Conservation (phyloP, 305 asterid species). For the Ilex paraguariensis region DNA sequence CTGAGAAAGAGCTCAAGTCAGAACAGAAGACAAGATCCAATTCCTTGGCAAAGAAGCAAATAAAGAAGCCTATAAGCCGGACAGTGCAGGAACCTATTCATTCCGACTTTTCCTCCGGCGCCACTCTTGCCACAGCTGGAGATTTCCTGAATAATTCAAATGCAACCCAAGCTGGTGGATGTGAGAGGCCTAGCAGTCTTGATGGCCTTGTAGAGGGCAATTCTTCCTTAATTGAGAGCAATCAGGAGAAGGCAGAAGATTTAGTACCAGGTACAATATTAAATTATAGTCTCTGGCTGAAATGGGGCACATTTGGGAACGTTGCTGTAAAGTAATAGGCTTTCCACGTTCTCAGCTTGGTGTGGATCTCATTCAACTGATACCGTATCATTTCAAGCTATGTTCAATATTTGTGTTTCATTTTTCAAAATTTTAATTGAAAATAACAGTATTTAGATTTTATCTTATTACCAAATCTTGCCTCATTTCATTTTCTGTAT, state of each 20-base stretch:
- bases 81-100: constrained; percentile 59
- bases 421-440: too few species aligned
- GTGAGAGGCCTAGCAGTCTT: constrained; percentile 44
- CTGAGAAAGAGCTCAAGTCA: constrained; percentile 54
- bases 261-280: constrained; percentile 51
- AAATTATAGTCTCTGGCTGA: background rate
- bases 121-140: constrained; percentile 63
- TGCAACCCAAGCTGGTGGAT: constrained; percentile 37
- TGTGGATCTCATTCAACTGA: too few species aligned
- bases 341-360: too few species aligned
- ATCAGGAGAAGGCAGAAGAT: constrained; percentile 68
- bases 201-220: constrained; percentile 59
- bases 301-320: too few species aligned
- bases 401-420: too few species aligned
- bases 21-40: constrained; percentile 49
- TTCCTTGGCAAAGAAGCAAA: constrained; percentile 52
- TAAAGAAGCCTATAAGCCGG: constrained; percentile 43
- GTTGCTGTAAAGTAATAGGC: too few species aligned
- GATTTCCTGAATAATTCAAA: constrained; percentile 46
- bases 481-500: too few species aligned
- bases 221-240: constrained; percentile 43
- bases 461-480: too few species aligned
- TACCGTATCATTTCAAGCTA: too few species aligned
- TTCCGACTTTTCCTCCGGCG: constrained; percentile 86
- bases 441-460: too few species aligned